A percentile compares a stretch with the other conserved stretches of the same genome.
Conservation (phyloP, 2,329 filamentous ascomycete species). For the Dendryphion nanum region DNA sequence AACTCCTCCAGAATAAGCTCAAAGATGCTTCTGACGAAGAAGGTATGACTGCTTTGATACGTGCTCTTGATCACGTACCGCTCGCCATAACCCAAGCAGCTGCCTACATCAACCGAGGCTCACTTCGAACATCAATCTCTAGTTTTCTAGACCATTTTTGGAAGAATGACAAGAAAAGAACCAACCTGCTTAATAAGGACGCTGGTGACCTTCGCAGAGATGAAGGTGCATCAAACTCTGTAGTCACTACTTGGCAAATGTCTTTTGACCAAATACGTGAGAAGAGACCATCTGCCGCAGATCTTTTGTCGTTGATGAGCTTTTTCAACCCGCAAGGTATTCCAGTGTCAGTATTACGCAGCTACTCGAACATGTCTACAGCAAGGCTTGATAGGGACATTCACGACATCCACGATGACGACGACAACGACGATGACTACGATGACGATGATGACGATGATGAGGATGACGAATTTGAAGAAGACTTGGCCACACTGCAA, state of each 20-base stretch:
- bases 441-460: constrained; percentile 1
- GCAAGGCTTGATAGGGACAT: constrained; percentile 1
- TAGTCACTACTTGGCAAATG: constrained; percentile 39
- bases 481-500: constrained; percentile 13
- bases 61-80: constrained; percentile 1
- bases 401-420: background rate
- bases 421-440: background rate
- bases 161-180: constrained; percentile 26
- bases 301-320: constrained; percentile 50
- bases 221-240: constrained; percentile 30
- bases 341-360: constrained; percentile 30
- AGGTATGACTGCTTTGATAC: constrained; percentile 5
- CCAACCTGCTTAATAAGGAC: constrained; percentile 21
- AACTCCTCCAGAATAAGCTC: constrained; percentile 17
- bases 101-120: constrained; percentile 3
- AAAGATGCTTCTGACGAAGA: constrained; percentile 2
- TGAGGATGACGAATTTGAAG: constrained; percentile 6
- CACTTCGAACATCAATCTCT: constrained; percentile 9
- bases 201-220: constrained; percentile 34
- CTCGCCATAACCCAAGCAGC: constrained; percentile 3
- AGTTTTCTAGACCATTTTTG: constrained; percentile 43
- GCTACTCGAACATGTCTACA: constrained; percentile 4
- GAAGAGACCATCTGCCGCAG: constrained; percentile 32
- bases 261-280: constrained; percentile 35
- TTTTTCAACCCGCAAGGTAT: constrained; percentile 48